phyloP scores from a whole-genome alignment of 2,329 filamentous ascomycete genomes.

The Endothia cerciana region DNA sequence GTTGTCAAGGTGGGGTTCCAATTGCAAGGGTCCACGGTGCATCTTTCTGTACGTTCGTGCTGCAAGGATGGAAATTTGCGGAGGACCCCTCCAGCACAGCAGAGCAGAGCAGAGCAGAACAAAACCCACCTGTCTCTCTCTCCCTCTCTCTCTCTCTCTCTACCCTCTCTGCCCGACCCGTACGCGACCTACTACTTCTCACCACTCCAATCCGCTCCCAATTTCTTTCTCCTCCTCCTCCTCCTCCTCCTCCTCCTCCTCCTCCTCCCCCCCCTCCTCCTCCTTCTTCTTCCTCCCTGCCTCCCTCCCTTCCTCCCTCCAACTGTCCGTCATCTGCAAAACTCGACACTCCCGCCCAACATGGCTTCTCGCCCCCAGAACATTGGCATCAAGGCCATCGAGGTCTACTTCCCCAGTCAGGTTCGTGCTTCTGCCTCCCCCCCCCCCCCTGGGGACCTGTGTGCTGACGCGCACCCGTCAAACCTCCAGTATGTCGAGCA shows the following conservation, averaged over 20 bases:
- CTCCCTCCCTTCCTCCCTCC: background rate
- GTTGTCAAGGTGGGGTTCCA: slow-evolving; percentile 1
- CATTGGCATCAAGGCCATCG: slow-evolving; percentile 91
- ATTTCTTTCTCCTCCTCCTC: background rate
- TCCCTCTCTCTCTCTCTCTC: background rate
- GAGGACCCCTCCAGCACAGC: slow-evolving; percentile 7
- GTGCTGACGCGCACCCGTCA: slow-evolving; percentile 17
- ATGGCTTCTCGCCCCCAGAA: slow-evolving; percentile 83
- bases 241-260: slow-evolving; percentile 15
- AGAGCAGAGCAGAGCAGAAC: too few relatives aligned
- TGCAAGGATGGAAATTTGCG: slow-evolving; percentile 9
- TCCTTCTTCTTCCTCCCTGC: background rate
- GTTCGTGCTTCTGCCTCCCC: slow-evolving; percentile 52
- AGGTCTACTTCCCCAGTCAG: slow-evolving; percentile 86
- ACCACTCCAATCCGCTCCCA: background rate
- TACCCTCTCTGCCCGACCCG: background rate
- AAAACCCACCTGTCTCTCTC: too few relatives aligned
- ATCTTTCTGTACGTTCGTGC: background rate
- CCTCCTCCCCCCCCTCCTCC: slow-evolving; percentile 14
- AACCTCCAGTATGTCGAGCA: slow-evolving; percentile 80
- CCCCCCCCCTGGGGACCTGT: background rate
- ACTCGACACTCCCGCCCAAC: slow-evolving; percentile 33
- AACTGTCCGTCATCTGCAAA: too few relatives aligned
- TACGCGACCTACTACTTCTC: too few relatives aligned
- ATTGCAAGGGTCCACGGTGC: too few relatives aligned